phyloP scores from a whole-genome alignment of 2,329 filamentous ascomycete genomes.

The Colletotrichum brevisporum region DNA sequence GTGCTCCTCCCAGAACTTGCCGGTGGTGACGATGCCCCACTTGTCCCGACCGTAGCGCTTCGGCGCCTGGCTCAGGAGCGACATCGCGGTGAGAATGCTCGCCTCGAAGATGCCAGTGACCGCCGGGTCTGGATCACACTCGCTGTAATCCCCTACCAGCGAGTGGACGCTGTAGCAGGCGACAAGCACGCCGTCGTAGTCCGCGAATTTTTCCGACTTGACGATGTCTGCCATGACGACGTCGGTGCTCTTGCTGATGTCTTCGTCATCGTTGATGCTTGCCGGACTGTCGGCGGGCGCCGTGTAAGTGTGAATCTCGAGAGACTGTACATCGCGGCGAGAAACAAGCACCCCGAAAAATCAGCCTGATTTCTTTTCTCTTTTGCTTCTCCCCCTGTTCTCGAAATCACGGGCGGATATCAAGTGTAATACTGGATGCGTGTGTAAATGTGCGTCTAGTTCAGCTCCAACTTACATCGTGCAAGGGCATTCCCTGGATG shows the following conservation, averaged over 20 bases:
- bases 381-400: too few relatives aligned
- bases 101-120: slow-evolving; percentile 92
- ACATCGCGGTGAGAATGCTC: slow-evolving; percentile 76
- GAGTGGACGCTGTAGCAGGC: slow-evolving; percentile 92
- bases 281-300: slow-evolving; percentile 73
- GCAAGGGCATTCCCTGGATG: slow-evolving; percentile 58
- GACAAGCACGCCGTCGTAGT: slow-evolving; percentile 83
- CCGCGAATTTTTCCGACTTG: slow-evolving; percentile 51
- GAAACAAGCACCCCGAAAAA: background rate
- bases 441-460: background rate
- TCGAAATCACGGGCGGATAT: background rate
- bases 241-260: slow-evolving; percentile 74
- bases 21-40: slow-evolving; percentile 93
- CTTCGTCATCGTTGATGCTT: slow-evolving; percentile 83
- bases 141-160: too few relatives aligned
- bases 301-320: slow-evolving; percentile 75
- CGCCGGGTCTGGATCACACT: slow-evolving; percentile 59
- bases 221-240: slow-evolving; percentile 69
- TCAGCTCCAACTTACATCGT: slow-evolving; percentile 49
- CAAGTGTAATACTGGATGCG: too few relatives aligned
- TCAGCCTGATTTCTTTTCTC: slow-evolving; percentile 17
- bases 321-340: slow-evolving; percentile 50
- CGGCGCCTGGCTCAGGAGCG: slow-evolving; percentile 56
- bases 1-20: slow-evolving; percentile 84
- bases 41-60: slow-evolving; percentile 50